These are phyloP conservation scores for Butyriboletus appendiculatus DNA, from an alignment of 1,284 basidiomycete genomes.

Conservation along the genomic window DNA sequence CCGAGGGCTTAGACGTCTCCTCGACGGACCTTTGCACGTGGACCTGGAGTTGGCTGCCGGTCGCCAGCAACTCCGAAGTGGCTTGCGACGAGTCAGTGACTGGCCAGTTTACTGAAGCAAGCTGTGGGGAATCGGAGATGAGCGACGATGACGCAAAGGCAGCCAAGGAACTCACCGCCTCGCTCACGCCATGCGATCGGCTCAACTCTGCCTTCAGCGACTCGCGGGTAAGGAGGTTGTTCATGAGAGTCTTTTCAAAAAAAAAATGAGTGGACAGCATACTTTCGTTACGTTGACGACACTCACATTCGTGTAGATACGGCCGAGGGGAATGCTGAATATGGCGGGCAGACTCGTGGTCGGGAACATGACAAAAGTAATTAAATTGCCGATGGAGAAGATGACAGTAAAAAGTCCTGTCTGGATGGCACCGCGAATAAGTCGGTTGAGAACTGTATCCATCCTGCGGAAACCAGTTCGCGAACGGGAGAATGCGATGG, in stretches of 20 bases:
- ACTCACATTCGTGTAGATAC: conserved; percentile 38
- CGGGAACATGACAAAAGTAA: conserved; percentile 37
- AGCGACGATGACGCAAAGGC: background rate
- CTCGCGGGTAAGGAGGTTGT: conserved; percentile 18
- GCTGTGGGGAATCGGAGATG: background rate
- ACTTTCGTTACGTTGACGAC: background rate
- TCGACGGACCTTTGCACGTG: background rate
- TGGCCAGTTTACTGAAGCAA: background rate
- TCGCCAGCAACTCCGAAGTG: background rate
- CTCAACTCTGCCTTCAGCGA: conserved; percentile 4
- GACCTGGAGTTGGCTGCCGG: background rate
- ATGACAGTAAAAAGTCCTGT: conserved; percentile 47
- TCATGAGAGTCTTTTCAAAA: conserved; percentile 13
- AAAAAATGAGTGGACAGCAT: background rate
- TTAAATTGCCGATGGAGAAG: conserved; percentile 46
- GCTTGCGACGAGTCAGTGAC: background rate
- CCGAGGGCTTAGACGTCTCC: background rate
- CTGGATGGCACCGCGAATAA: conserved; percentile 50
- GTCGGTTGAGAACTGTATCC: conserved; percentile 45
- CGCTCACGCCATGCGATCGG: background rate
- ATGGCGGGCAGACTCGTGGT: conserved; percentile 30
- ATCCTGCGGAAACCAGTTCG: conserved; percentile 48
- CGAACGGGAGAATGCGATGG: conserved; percentile 38
- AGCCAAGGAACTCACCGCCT: background rate
- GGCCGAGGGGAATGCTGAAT: conserved; percentile 37